These are phyloP conservation scores for Iberis pinnata DNA, from an alignment of 345 rosid species.

Conservation along the genomic window DNA sequence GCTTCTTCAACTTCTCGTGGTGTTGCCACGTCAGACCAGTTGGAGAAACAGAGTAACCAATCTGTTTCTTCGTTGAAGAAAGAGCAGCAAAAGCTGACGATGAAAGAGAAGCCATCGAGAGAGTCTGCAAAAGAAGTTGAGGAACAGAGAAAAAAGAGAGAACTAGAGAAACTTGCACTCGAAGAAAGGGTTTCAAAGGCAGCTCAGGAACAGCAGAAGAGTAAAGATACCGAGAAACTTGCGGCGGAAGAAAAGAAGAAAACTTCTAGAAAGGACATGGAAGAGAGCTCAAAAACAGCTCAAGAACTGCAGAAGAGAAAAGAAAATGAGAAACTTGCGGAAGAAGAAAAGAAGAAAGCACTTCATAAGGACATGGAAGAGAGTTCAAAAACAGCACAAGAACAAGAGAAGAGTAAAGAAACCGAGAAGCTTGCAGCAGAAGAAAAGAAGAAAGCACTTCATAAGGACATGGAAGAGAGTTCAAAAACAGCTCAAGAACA, in stretches of 20 bases:
- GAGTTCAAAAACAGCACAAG: conserved; percentile 7
- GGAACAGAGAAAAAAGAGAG: no score
- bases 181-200: no score
- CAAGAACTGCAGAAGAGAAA: conserved; percentile 2
- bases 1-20: conserved; percentile 21
- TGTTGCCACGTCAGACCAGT: conserved; percentile 5
- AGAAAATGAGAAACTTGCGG: conserved; percentile 18
- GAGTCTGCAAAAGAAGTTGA: conserved; percentile 26
- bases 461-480: conserved; percentile 8
- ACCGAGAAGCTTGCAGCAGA: conserved; percentile 9
- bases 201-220: no score
- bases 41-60: conserved; percentile 13
- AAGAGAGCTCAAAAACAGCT: conserved; percentile 15
- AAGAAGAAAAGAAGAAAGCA: conserved; percentile 20
- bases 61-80: conserved; percentile 29
- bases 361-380: conserved; percentile 5
- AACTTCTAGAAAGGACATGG: conserved; percentile 16
- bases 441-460: conserved; percentile 21
- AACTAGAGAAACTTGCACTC: no score
- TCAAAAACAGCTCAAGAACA: conserved; percentile 14
- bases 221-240: not conserved
- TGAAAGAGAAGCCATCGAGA: conserved; percentile 4
- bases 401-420: conserved; percentile 15
- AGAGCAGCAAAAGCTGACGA: conserved; percentile 14
- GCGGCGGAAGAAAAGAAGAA: conserved; percentile 18